Conservation (phyloP, 2,329 filamentous ascomycete species). For the Hawksworthiomyces lignivorus region DNA sequence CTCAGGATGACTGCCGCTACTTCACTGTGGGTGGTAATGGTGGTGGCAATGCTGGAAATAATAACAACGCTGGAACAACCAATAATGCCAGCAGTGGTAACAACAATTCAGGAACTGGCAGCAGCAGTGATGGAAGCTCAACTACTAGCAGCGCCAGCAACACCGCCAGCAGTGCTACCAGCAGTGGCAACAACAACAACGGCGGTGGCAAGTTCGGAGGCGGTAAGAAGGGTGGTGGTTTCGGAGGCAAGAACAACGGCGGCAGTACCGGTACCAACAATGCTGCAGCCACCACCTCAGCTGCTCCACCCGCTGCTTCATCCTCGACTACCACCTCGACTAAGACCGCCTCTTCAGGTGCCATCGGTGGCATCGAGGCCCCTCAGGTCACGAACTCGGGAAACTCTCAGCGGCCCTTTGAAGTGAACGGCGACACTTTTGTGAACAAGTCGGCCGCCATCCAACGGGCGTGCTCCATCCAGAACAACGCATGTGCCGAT, state of each 20-base stretch:
- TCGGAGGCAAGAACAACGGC: conserved; percentile 4
- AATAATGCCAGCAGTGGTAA: conserved; percentile 1
- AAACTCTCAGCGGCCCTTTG: conserved; percentile 43
- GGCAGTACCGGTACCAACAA: conserved; percentile 13
- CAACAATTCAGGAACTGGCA: conserved; percentile 1
- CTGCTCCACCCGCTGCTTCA: not conserved
- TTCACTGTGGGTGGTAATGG: conserved; percentile 39
- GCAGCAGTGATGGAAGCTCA: conserved; percentile 3
- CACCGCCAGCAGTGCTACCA: not conserved
- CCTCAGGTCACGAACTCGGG: conserved; percentile 42
- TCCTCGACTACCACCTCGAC: not conserved
- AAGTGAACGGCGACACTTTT: conserved; percentile 50
- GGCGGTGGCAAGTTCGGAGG: conserved; percentile 15
- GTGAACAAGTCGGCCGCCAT: conserved; percentile 46
- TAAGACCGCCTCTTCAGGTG: conserved; percentile 12
- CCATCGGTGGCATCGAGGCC: conserved; percentile 44
- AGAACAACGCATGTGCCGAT: conserved; percentile 53
- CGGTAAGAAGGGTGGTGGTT: conserved; percentile 16
- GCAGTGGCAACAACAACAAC: conserved; percentile 10
- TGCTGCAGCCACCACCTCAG: conserved; percentile 13
- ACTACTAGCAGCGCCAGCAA: conserved; percentile 3
- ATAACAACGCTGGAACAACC: conserved; percentile 15
- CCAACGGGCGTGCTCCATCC: conserved; percentile 54
- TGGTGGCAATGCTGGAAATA: conserved; percentile 13
- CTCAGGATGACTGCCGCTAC: conserved; percentile 57